Conservation (phyloP, 441 rosid genomes). For the Geranium incanum region DNA sequence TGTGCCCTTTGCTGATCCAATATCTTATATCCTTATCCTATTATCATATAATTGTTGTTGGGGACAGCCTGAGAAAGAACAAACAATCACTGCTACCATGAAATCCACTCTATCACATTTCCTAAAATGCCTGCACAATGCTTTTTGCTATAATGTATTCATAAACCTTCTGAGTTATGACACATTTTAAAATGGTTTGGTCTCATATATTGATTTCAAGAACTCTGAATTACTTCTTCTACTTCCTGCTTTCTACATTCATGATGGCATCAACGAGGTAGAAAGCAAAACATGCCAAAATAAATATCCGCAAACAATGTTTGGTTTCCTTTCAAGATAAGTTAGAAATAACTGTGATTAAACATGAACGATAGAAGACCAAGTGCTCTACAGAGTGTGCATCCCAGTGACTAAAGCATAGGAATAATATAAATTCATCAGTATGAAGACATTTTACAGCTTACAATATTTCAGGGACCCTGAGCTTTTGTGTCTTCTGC, state of each 20-base stretch:
- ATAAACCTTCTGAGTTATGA: not conserved
- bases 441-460: constrained; percentile 24
- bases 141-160: not conserved
- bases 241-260: not conserved
- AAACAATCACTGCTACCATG: not conserved
- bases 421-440: constrained; percentile 13
- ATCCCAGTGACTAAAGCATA: constrained; percentile 14
- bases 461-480: constrained; percentile 37
- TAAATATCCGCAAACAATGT: not conserved
- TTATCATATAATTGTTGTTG: not conserved
- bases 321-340: not conserved
- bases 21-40: not conserved
- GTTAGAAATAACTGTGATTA: not conserved
- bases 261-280: not conserved
- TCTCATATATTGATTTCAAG: constrained; percentile 3
- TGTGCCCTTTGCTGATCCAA: not conserved
- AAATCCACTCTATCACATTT: constrained; percentile 2
- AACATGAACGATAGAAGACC: constrained; percentile 1
- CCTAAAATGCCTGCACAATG: not conserved
- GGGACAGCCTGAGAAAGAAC: not conserved
- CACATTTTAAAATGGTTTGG: not conserved
- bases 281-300: not conserved
- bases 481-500: constrained; percentile 63
- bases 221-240: constrained; percentile 10
- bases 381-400: not conserved